Conservation (phyloP, 805 yeast species). For the Yarrowia phangngaensis region DNA sequence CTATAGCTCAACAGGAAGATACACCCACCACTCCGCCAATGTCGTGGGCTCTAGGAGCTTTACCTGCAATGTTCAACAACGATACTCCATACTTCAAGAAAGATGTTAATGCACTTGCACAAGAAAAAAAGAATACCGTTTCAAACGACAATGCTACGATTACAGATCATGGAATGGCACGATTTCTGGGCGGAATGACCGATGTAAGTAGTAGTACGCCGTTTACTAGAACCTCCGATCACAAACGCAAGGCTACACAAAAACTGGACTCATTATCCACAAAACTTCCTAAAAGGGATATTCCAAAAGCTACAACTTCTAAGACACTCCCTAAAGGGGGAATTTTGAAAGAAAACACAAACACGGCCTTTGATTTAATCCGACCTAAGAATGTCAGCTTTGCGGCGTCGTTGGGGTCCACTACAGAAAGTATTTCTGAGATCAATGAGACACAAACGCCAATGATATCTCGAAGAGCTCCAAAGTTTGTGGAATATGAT, state of each 20-base stretch:
- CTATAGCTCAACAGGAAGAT: conserved; percentile 23
- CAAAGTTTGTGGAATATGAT: conserved; percentile 17
- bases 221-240: too few species aligned
- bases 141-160: too few species aligned
- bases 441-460: too few species aligned
- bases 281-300: too few species aligned
- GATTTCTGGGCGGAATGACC: too few species aligned
- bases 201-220: conserved; percentile 10
- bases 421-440: conserved; percentile 10
- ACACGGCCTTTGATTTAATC: not conserved
- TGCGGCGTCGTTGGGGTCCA: conserved; percentile 22
- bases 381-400: conserved; percentile 5
- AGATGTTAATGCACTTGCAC: not conserved
- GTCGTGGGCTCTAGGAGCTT: conserved; percentile 31
- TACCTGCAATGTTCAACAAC: conserved; percentile 31
- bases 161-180: too few species aligned
- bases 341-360: not conserved
- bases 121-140: not conserved
- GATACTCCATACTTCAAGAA: conserved; percentile 19
- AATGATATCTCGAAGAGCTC: not conserved
- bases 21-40: conserved; percentile 33
- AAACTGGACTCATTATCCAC: too few species aligned
- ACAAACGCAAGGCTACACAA: too few species aligned
- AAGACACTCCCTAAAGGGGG: not conserved
- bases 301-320: not conserved